Base-by-base conservation (phyloP, 2,329 filamentous ascomycete species). In the Ilyonectria destructans region DNA sequence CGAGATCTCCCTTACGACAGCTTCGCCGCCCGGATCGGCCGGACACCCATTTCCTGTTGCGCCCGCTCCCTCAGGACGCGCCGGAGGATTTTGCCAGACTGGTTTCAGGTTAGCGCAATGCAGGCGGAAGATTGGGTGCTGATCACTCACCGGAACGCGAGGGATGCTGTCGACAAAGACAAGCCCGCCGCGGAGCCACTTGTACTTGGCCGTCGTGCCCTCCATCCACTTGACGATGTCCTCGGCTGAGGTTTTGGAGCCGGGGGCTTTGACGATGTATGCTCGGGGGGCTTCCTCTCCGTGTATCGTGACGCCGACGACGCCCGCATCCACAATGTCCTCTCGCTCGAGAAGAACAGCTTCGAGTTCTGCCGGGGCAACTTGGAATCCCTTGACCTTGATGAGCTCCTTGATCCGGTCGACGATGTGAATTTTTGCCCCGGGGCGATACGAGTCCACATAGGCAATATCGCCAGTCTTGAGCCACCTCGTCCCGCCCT, bases 351-450 rank as follows among this genome's bases (percentile, higher is more conserved):
- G 87, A 2, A 95, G 84, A 70, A 93, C 90, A 0, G 91, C 90
- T 80, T 95, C 92, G 1, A 95, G 85, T 76, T 95, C 92, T 0
- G 92, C 92, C 0, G 92, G 92, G 1, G 92, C 92, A 13, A 95
- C 92, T 86, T 95, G 93, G 61, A 90, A 83, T 54, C 92, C 92
- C 86, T 92, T 88, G 17, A 89, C 86, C 77, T 89, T 89, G 78
- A 89, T 89, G 51, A 89, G 82, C 77, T 89, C 87, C 85, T 95
- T 81, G 64, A 89, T 89, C 35, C 93, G 87, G 77, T 95, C 93
- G 15, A 95, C 91, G 29, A 95, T 91, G 76, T 88, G 88, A 65
- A 85, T 82, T 37, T 83, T 66, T 0, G 65, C 74, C 1, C 86
- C 86, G 0, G 81, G 74, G 58, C 86, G 83, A 71, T 90, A 88